Evolutionary conservation across 495 filamentous ascomycete species (phyloP), one percentile per base, ranked within the genome.

Genomic region (Annulohypoxylon nitens): DNA sequence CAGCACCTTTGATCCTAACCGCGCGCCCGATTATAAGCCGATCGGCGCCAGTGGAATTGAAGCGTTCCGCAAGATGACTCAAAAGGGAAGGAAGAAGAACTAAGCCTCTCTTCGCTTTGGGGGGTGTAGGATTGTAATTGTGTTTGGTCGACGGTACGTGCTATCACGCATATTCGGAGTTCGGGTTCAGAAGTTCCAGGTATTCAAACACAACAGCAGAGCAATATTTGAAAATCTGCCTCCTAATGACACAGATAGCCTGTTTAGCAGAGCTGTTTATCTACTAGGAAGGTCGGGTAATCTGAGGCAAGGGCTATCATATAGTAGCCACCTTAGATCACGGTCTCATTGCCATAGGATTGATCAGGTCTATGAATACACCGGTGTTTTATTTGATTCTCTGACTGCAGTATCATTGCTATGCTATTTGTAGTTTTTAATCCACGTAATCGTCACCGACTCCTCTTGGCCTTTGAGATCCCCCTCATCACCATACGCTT

Each of bases 51-150:
- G 88, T 67, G 92, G 92, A 58, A 87, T 93, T 78, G 93, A 94
- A 75, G 91, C 92, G 23, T 95, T 97, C 84, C 87, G 91, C 75
- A 90, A 87, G 82, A 93, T 97, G 88, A 92, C 90, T 71, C 88
- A 88, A 75, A 91, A 90, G 81, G 88, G 92, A 78, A 88, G 86
- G 76, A 85, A 82, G 75, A 89, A 88, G 79, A 20, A 39, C 10
- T 55, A 41, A 23, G 26, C 41, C 48, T 53, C 54, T 30, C 48
- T 16, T 33, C 25, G 11, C 36, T 1, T 12, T 30, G 30, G 34
- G 37, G n/a, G 23, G 45, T n/a, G 14, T 60, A 16, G 8, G 8
- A 45, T 65, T 58, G 34, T 25, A 47, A 45, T 41, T 6, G 51
- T 39, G 48, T 11, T 10, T 11, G 47, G 12, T 23, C 18, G 48